Evolutionary conservation across 1,284 basidiomycete genomes (phyloP), one percentile per base, ranked within the genome.

Genomic region (Pseudozyma sp.): DNA sequence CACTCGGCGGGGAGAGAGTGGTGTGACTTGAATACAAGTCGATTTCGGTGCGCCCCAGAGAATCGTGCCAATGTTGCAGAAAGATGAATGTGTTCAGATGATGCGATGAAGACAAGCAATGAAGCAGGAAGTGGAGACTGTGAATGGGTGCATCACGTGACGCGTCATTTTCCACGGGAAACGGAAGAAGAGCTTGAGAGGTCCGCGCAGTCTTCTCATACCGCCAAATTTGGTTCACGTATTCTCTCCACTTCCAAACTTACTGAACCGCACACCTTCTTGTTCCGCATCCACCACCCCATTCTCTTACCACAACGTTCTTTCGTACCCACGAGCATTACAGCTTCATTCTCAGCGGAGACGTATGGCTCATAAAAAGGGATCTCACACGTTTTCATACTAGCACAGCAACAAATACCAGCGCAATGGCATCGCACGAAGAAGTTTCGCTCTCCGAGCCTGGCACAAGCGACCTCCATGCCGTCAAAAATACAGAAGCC

Each of bases 371-470:
- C 43, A 44, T 16, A 35, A 13, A 21, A 55, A 16, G n/a, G 14
- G 18, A 18, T n/a, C 10, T 34, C 21, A 31, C 25, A 31, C 25
- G 25, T 31, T 31, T 6, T 31, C 25, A 31, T 40, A 34, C 4
- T 25, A 1, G 40, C n/a, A 18, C 25, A 7, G 8, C 38, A 3
- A n/a, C 9, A 6, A 5, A 52, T 19, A 50, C 25, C 14, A 16
- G n/a, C 66, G 59, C 19, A 16, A 75, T 75, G 72, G 39, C 72
- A 52, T 55, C 67, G 52, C 67, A 67, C 50, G 55, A 75, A 59
- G 71, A 74, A 36, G 72, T 75, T 45, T 70, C 68, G 63, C 67
- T 75, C 52, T 70, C 67, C 5, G 67, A 64, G 57, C 63, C 67
- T 10, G 63, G 67, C 53, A 60, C 59, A 13, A 67, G 58, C 68